These are phyloP conservation scores for Cryptococcus amylolentus DNA, from an alignment of 1,284 basidiomycete species.

Conservation along the genomic window DNA sequence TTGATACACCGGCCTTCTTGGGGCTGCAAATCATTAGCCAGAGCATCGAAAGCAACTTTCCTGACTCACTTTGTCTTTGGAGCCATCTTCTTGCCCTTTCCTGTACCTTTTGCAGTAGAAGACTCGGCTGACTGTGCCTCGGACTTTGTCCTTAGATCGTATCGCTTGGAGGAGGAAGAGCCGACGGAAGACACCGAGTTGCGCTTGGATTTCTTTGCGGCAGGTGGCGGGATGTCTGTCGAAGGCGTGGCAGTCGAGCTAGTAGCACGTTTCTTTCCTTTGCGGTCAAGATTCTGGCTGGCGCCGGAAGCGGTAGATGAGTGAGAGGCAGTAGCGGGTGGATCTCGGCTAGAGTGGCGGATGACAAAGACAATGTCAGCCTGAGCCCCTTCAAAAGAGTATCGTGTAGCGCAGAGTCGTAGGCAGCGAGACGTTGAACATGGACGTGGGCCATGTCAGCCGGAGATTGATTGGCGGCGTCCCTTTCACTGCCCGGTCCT, in stretches of 20 bases:
- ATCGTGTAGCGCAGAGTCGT: no score
- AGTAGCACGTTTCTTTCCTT: slow-evolving; percentile 43
- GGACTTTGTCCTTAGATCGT: slow-evolving; percentile 20
- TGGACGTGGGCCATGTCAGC: no score
- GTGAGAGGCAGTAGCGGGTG: slow-evolving; percentile 2
- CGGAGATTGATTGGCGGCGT: no score
- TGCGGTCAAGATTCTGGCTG: slow-evolving; percentile 21
- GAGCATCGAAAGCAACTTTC: neutral
- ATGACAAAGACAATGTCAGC: neutral
- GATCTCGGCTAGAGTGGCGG: neutral
- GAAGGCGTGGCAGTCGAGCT: slow-evolving; percentile 12
- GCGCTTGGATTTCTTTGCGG: slow-evolving; percentile 11
- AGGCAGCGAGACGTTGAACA: no score
- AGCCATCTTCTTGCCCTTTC: slow-evolving; percentile 39
- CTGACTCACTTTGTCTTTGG: slow-evolving; percentile 34
- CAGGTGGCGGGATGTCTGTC: neutral
- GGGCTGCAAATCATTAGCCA: slow-evolving; percentile 13
- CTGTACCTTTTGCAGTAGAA: slow-evolving; percentile 23
- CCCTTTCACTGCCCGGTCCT: no score
- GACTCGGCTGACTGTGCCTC: slow-evolving; percentile 19
- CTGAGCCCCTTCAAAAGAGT: no score
- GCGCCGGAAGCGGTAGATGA: slow-evolving; percentile 1
- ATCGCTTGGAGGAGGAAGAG: slow-evolving; percentile 4
- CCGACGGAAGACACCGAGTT: slow-evolving; percentile 11
- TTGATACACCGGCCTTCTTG: slow-evolving; percentile 12